A percentile compares a stretch with the other conserved stretches of the same genome.
Evolutionary conservation across 1,284 basidiomycete species (phyloP).

Genomic region (Veloboletus limbatus): DNA sequence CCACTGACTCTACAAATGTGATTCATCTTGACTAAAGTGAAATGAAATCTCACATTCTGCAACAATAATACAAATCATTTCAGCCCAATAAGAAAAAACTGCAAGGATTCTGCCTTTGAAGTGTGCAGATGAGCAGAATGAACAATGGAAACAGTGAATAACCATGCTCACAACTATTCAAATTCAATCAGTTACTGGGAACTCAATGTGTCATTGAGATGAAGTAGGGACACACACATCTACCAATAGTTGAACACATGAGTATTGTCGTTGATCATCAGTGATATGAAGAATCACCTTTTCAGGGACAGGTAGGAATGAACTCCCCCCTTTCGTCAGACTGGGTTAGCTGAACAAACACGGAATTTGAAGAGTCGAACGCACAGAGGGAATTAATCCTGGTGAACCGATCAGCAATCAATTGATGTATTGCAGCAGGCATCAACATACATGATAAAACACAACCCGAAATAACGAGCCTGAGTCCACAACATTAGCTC

Average conservation of each 20-base stretch:
- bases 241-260: neutral
- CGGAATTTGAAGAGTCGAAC: neutral
- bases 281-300: neutral
- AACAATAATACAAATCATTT: neutral
- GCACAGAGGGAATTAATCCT: neutral
- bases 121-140: neutral
- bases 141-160: neutral
- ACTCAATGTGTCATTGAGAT: neutral
- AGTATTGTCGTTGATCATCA: neutral
- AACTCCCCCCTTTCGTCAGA: neutral
- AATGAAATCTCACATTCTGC: conserved; percentile 11
- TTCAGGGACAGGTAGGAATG: neutral
- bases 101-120: neutral
- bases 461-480: conserved; percentile 1
- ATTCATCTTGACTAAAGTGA: neutral
- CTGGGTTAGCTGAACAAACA: neutral
- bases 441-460: neutral
- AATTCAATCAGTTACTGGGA: neutral
- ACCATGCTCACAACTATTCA: conserved; percentile 8
- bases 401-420: neutral
- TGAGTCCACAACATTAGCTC: neutral
- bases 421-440: no score
- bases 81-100: conserved; percentile 3
- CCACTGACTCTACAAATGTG: neutral
- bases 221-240: neutral